Percentiles rank a stretch among this genome's conserved stretches.
These are phyloP conservation scores for Colletotrichum eleusines DNA, from an alignment of 2,329 filamentous ascomycete genomes.

Conservation along the genomic window DNA sequence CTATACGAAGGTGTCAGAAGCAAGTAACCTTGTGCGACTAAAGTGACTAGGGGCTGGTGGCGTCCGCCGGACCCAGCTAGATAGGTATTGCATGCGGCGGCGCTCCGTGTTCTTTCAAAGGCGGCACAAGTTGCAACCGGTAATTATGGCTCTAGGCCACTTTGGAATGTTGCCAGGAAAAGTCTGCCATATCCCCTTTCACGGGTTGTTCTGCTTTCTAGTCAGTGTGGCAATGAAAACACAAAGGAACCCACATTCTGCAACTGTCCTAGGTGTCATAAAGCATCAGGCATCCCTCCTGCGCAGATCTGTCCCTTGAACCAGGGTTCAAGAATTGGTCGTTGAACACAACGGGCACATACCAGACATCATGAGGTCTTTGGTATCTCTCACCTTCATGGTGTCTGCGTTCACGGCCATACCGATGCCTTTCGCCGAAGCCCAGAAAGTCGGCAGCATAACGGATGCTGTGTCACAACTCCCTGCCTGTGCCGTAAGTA, in stretches of 20 bases:
- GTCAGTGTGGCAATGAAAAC: conserved; percentile 7
- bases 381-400: neutral
- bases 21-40: neutral
- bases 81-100: conserved; percentile 33
- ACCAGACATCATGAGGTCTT: conserved; percentile 25
- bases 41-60: neutral
- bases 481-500: conserved; percentile 49
- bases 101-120: conserved; percentile 21
- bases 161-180: neutral
- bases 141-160: neutral
- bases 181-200: conserved; percentile 1
- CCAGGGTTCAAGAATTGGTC: neutral
- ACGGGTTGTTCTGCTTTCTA: neutral
- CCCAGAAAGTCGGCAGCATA: conserved; percentile 28
- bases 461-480: conserved; percentile 42
- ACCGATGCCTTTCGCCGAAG: conserved; percentile 6
- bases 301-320: neutral
- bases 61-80: conserved; percentile 20
- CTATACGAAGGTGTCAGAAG: conserved; percentile 15
- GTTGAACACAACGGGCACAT: neutral
- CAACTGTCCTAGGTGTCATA: neutral
- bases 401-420: conserved; percentile 11
- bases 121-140: neutral
- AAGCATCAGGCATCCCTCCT: conserved; percentile 1
- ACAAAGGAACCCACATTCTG: conserved; percentile 1